A percentile compares a stretch with the other conserved stretches of the same genome.
Evolutionary conservation across 352 stramenopile genomes (phyloP).

Genomic region (Globisporangium alternatum): DNA sequence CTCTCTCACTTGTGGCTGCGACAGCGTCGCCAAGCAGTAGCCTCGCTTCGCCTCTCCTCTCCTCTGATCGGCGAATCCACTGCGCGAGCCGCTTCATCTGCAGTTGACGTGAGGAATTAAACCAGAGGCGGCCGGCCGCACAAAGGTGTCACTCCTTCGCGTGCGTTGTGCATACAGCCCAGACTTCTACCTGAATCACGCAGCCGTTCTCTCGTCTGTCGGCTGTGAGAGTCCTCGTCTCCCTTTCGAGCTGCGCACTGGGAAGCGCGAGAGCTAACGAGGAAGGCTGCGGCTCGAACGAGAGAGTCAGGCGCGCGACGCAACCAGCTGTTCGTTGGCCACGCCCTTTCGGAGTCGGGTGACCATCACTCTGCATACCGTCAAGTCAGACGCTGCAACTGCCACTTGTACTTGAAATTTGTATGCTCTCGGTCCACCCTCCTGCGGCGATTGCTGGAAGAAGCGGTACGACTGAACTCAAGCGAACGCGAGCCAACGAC

Average conservation of each 20-base stretch:
- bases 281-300: background rate
- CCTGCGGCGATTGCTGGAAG: background rate
- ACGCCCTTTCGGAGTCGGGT: slow-evolving; percentile 2
- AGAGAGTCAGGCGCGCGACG: background rate
- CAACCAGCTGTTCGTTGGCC: background rate
- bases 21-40: background rate
- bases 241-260: background rate
- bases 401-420: background rate
- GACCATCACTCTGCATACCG: background rate
- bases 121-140: background rate
- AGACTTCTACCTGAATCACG: background rate
- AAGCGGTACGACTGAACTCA: too few species aligned
- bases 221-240: background rate
- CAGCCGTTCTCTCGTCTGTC: background rate
- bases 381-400: slow-evolving; percentile 2
- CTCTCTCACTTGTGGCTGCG: too few species aligned
- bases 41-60: background rate
- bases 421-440: background rate
- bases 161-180: background rate
- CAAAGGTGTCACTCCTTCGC: background rate
- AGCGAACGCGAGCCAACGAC: background rate
- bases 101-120: background rate
- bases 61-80: background rate
- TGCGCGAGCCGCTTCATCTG: background rate
- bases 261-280: background rate